Conservation (phyloP, 1,284 basidiomycete species). For the Cryptococcus floricola region DNA sequence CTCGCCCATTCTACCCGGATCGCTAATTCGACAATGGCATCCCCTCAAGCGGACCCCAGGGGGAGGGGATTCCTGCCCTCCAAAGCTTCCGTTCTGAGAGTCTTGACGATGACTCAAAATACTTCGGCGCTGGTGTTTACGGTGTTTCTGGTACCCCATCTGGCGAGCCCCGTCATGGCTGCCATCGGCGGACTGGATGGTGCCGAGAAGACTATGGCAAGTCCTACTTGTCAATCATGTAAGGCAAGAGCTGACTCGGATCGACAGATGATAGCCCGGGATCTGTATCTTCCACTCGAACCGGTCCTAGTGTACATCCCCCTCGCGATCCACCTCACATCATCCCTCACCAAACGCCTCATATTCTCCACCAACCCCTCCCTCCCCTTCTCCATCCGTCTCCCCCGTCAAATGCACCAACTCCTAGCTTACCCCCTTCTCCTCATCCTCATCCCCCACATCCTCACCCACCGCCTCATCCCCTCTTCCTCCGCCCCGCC, state of each 20-base stretch:
- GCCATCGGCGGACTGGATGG: slow-evolving; percentile 28
- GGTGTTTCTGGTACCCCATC: slow-evolving; percentile 40
- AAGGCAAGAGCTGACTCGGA: background rate
- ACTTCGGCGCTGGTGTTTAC: slow-evolving; percentile 40
- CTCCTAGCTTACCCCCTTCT: slow-evolving; percentile 12
- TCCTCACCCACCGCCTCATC: slow-evolving; percentile 36
- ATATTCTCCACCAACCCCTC: slow-evolving; percentile 5
- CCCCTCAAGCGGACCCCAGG: too few species aligned
- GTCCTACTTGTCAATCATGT: slow-evolving; percentile 4
- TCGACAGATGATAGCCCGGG: slow-evolving; percentile 36
- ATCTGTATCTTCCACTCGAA: slow-evolving; percentile 41
- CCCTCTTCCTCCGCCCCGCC: slow-evolving; percentile 27
- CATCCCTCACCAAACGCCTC: slow-evolving; percentile 27
- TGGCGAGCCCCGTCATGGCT: slow-evolving; percentile 40
- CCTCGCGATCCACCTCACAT: slow-evolving; percentile 30
- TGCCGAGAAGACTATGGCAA: slow-evolving; percentile 40
- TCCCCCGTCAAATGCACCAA: slow-evolving; percentile 13
- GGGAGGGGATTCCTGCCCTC: background rate
- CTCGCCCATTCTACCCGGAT: too few species aligned
- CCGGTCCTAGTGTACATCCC: slow-evolving; percentile 35
- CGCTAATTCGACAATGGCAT: too few species aligned
- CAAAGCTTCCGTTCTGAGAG: slow-evolving; percentile 22
- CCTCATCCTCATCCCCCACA: slow-evolving; percentile 16
- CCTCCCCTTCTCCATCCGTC: slow-evolving; percentile 20
- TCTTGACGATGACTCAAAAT: slow-evolving; percentile 42